Conservation (phyloP, 768 basidiomycete species). For the Hygrophorus pudorinus region DNA sequence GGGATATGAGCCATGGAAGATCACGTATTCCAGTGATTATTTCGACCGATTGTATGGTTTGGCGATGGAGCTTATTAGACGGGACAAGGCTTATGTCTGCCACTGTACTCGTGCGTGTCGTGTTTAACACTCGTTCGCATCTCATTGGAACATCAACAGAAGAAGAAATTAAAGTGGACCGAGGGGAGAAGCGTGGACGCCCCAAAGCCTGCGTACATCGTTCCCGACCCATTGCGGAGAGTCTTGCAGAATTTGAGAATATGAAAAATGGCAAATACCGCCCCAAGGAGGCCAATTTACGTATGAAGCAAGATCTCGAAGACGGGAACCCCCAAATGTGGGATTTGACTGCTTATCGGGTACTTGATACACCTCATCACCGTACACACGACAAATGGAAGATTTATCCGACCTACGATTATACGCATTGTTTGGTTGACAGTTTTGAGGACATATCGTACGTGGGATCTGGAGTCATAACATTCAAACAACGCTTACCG, state of each 20-base stretch:
- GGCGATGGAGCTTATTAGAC: conserved; percentile 78
- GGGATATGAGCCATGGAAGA: conserved; percentile 96
- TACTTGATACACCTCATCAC: conserved; percentile 85
- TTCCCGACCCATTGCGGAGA: conserved; percentile 76
- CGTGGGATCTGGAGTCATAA: conserved; percentile 24
- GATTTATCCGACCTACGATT: conserved; percentile 98
- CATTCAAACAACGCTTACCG: conserved; percentile 3
- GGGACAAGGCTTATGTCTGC: conserved; percentile 92
- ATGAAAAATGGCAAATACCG: conserved; percentile 90
- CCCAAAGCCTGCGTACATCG: conserved; percentile 85
- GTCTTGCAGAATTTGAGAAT: conserved; percentile 75
- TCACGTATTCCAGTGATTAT: conserved; percentile 98
- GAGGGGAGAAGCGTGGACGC: conserved; percentile 77
- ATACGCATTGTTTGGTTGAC: conserved; percentile 96
- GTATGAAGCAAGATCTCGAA: conserved; percentile 94
- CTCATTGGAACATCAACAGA: conserved; percentile 34
- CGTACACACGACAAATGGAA: conserved; percentile 90
- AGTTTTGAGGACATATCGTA: conserved; percentile 99
- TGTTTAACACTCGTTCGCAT: not conserved
- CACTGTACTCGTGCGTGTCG: conserved; percentile 79
- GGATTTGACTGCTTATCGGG: conserved; percentile 96
- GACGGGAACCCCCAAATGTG: conserved; percentile 99
- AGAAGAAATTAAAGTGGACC: conserved; percentile 83
- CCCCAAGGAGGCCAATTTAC: conserved; percentile 85
- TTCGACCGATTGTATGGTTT: conserved; percentile 81